Evolutionary conservation across 108 stramenopile species (phyloP), one percentile per base, ranked within the genome.

Genomic region (Phaeodactylum tricornutum): DNA sequence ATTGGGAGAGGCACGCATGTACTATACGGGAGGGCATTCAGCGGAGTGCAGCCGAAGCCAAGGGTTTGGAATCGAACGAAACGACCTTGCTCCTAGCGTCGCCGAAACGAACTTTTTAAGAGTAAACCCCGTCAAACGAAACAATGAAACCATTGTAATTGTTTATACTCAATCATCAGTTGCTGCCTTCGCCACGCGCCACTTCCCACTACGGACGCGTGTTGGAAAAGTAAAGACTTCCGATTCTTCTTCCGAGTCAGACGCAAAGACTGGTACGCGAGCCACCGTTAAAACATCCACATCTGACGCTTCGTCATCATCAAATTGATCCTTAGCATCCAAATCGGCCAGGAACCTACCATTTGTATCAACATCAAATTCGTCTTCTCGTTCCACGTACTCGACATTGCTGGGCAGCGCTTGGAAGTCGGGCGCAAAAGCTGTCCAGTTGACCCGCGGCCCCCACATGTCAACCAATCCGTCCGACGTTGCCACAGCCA

Each of bases 351-450:
- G 2, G 17, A 16, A 55, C 27, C 3, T 29, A 3, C 8, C 25
- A 37, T 55, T 28, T 29, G 57, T 60, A 2, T 68, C 73, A 19
- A 81, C 39, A 55, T 91, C 88, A 54, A 86, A 77, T 50, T 91
- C 84, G 53, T 83, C 84, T 38, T 91, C 88, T 26, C 56, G 55
- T 53, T 76, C 75, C 14, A 73, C 59, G 46, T 91, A 91, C 42
- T 83, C 69, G 14, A 84, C 72, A 59, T 86, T 91, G 39, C 41
- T 47, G 23, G 71, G 74, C 40, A 86, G 69, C 5, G 82, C 77
- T 45, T 91, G 84, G 52, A 91, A 91, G 50, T 83, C 76, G 1
- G 88, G 84, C 14, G 88, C 84, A 67, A 84, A 91, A 6, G 78
- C 72, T 8, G 78, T 78, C 83, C 83, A 90, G 42, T 82, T 71